Conservation (phyloP, 2,329 filamentous ascomycete genomes). For the Knufia fluminis region DNA sequence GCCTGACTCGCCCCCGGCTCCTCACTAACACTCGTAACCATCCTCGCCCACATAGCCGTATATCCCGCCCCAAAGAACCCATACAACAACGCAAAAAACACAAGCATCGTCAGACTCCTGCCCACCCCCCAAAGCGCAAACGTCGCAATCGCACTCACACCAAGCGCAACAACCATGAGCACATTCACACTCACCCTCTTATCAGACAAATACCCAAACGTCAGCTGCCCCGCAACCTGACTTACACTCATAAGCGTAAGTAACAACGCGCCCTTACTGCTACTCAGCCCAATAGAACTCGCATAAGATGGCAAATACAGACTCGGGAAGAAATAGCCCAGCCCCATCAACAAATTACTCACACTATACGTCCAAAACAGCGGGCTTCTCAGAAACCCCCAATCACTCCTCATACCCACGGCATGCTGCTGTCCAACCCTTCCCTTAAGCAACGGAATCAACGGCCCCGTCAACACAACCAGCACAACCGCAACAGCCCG, state of each 20-base stretch:
- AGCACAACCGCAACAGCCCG: slow-evolving; percentile 35
- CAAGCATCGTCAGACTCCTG: slow-evolving; percentile 32
- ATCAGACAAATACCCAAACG: slow-evolving; percentile 33
- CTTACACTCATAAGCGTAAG: slow-evolving; percentile 20
- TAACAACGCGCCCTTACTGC: slow-evolving; percentile 14
- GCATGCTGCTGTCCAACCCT: slow-evolving; percentile 13
- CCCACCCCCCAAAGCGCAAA: slow-evolving; percentile 43
- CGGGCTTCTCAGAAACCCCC: slow-evolving; percentile 28
- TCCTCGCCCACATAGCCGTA: slow-evolving; percentile 37
- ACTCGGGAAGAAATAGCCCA: slow-evolving; percentile 31
- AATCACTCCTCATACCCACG: slow-evolving; percentile 20
- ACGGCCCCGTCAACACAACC: slow-evolving; percentile 29
- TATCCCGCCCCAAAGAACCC: slow-evolving; percentile 39
- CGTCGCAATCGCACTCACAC: slow-evolving; percentile 32
- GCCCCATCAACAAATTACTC: slow-evolving; percentile 28
- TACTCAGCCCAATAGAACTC: slow-evolving; percentile 11
- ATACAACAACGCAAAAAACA: slow-evolving; percentile 35
- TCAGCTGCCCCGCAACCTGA: slow-evolving; percentile 27
- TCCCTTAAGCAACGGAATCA: slow-evolving; percentile 33
- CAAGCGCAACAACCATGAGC: slow-evolving; percentile 34
- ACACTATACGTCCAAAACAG: slow-evolving; percentile 40
- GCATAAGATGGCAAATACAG: slow-evolving; percentile 34
- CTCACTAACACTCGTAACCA: slow-evolving; percentile 20
- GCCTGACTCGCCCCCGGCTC: slow-evolving; percentile 15
- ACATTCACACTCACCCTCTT: slow-evolving; percentile 31